Evolutionary conservation across 2,329 filamentous ascomycete species (phyloP), one percentile per base, ranked within the genome.

Genomic region (Aspergillaceae sp.): DNA sequence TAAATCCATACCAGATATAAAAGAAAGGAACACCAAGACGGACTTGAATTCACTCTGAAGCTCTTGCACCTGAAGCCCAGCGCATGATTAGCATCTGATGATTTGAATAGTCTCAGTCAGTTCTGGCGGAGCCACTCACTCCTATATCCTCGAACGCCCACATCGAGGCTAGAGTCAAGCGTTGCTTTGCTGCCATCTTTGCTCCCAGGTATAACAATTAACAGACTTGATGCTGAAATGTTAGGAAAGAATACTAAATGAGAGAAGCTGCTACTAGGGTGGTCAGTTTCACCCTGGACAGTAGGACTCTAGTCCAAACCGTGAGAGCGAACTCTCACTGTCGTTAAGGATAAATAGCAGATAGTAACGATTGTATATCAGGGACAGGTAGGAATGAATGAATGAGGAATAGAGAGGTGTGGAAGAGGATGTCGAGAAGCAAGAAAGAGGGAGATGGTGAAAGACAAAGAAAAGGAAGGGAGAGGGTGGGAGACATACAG

Each of bases 141-240:
- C 54, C 62, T 11, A 60, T 56, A 6, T 51, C 50, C 33, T 65
- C 62, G 30, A 67, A 64, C 1, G 49, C 57, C 59, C 61, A 66
- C 37, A 58, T 61, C 0, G 62, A 65, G 1, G 59, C 63, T 28
- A 66, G 38, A 0, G 55, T 62, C 40, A 64, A 32, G 3, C 53
- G 53, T 35, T 57, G 51, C 8, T 45, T 52, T 2, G 43, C 33
- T 3, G 51, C 49, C 54, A 61, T 59, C 9, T 3, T 27, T 33
- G 41, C 2, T 35, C 19, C 19, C 19, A 19, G 19, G 19, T 19
- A 19, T 19, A 19, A 19, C 19, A 19, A 19, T 19, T 19, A 19
- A 19, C 19, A 19, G 19, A 19, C 19, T 2, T 19, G 19, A 19
- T 19, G 19, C 19, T 19, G 19, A 19, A 19, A 19, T 19, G 19